These are phyloP conservation scores for Citrus sp. DNA, from an alignment of 345 rosid species.

Conservation along the genomic window DNA sequence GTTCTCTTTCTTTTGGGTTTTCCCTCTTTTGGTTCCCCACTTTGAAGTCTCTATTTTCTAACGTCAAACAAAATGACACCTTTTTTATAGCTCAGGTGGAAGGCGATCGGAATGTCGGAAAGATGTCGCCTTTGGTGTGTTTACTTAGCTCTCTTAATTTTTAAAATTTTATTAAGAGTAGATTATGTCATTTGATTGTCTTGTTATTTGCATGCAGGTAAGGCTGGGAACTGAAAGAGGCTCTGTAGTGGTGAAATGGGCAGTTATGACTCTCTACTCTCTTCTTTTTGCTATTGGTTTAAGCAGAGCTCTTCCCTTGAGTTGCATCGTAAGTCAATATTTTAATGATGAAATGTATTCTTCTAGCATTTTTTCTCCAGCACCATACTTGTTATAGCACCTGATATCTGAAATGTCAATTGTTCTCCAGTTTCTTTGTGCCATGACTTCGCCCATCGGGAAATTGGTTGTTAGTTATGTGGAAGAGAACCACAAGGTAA, in stretches of 20 bases:
- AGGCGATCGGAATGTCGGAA: constrained; percentile 65
- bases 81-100: constrained; percentile 49
- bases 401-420: not conserved
- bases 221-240: constrained; percentile 71
- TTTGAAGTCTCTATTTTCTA: not conserved
- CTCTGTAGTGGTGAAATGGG: constrained; percentile 46
- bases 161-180: not conserved
- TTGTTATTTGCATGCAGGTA: constrained; percentile 39
- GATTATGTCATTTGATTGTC: not conserved
- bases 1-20: not conserved
- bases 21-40: not conserved
- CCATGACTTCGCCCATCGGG: constrained; percentile 72
- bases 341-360: not conserved
- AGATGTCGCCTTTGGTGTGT: constrained; percentile 81
- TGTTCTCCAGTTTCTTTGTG: constrained; percentile 57
- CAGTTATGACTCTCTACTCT: constrained; percentile 41
- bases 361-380: not conserved
- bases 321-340: constrained; percentile 60
- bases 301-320: constrained; percentile 50
- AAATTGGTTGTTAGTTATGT: constrained; percentile 58
- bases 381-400: not conserved
- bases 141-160: not conserved
- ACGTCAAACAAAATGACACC: constrained; percentile 2
- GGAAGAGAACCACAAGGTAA: constrained; percentile 71
- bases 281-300: constrained; percentile 50